Percentiles rank a stretch among this genome's conserved stretches.
These are phyloP conservation scores for Westerdykella aurantiaca DNA, from an alignment of 2,329 filamentous ascomycete species.

Conservation along the genomic window DNA sequence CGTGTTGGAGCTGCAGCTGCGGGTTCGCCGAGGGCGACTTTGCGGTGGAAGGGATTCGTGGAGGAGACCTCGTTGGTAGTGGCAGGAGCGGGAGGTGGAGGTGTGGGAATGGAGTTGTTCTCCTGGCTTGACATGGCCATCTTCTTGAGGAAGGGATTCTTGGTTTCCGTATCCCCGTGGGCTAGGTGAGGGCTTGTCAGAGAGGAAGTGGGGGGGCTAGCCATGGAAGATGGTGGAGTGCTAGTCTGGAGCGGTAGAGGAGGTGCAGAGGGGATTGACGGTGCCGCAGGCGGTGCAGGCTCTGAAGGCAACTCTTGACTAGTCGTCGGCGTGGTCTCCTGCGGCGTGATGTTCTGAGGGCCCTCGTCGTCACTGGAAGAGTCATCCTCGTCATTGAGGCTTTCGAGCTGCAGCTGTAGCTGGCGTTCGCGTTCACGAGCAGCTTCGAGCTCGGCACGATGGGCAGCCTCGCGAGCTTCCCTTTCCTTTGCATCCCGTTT, in stretches of 20 bases:
- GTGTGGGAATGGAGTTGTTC: conserved; percentile 38
- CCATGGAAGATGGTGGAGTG: conserved; percentile 45
- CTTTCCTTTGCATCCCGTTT: conserved; percentile 82
- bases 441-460: conserved; percentile 86
- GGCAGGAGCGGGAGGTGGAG: conserved; percentile 34
- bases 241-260: conserved; percentile 28
- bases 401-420: conserved; percentile 80
- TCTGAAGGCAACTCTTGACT: conserved; percentile 49
- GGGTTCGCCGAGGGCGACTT: conserved; percentile 57
- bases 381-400: conserved; percentile 61
- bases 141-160: conserved; percentile 92
- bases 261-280: conserved; percentile 36
- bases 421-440: conserved; percentile 86
- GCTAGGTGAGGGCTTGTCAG: conserved; percentile 45
- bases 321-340: conserved; percentile 54
- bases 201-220: conserved; percentile 45
- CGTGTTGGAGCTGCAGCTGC: conserved; percentile 42
- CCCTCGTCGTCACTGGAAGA: conserved; percentile 74
- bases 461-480: conserved; percentile 74
- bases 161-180: conserved; percentile 68
- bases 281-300: conserved; percentile 43
- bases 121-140: conserved; percentile 64
- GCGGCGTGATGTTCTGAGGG: conserved; percentile 61
- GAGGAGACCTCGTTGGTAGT: conserved; percentile 54
- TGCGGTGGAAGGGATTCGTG: conserved; percentile 95